These are phyloP conservation scores for Rhododendron williamsianum DNA, from an alignment of 148 eudicot genomes.

Conservation along the genomic window DNA sequence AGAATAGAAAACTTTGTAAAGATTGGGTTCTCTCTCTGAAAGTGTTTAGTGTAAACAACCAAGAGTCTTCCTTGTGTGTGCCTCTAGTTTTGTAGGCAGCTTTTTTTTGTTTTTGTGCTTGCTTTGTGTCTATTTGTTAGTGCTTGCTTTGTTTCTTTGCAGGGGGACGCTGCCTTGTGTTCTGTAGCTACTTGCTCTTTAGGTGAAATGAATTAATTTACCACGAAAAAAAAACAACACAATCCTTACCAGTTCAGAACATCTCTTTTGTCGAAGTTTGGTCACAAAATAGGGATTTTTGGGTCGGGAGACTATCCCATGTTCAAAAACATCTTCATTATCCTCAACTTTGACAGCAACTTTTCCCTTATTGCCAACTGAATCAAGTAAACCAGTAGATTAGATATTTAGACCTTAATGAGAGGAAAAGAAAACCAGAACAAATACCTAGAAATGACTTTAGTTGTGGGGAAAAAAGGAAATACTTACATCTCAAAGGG, in stretches of 20 bases:
- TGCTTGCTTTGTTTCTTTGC: neutral
- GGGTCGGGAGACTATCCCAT: constrained; percentile 12
- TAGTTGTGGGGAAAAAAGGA: neutral
- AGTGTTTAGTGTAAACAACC: neutral
- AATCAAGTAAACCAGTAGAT: neutral
- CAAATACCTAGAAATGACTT: neutral
- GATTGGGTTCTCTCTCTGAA: neutral
- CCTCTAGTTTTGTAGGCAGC: neutral
- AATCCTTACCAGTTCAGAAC: constrained; percentile 17
- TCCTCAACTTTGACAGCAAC: neutral
- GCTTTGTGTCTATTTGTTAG: neutral
- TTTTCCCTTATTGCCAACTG: neutral
- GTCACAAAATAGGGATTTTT: constrained; percentile 24
- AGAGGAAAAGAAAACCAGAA: neutral
- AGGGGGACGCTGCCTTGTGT: neutral
- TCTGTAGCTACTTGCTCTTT: neutral
- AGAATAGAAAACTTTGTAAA: neutral
- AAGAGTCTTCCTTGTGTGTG: neutral
- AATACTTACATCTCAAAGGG: neutral
- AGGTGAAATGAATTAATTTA: neutral
- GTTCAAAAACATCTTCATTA: constrained; percentile 11
- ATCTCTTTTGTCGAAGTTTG: neutral
- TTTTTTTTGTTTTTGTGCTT: neutral
- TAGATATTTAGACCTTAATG: neutral
- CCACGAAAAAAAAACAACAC: neutral